Evolutionary conservation across 2,329 filamentous ascomycete genomes (phyloP), one percentile per base, ranked within the genome.

Genomic region (Tolypocladium inflatum): DNA sequence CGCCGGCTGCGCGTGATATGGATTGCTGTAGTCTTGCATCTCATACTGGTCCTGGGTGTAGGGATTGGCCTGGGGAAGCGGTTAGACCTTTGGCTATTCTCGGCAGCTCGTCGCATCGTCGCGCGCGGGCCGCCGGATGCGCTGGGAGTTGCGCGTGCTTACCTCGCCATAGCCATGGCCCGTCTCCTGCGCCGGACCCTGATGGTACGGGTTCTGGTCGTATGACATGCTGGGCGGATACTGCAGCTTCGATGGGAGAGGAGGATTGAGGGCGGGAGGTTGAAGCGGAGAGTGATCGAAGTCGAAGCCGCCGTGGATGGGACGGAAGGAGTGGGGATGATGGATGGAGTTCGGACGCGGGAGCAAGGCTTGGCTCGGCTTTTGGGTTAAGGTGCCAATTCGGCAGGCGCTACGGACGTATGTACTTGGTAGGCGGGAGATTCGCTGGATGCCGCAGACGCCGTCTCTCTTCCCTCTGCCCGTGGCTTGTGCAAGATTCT

Each of bases 11-110:
- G 63, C 64, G 58, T 61, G 62, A 59, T 61, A 56, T 9, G 67
- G 65, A 60, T 67, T 71, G 67, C 73, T 73, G 65, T 82, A 82
- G 61, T 78, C 74, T 63, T 82, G 79, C 74, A 86, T 69, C 72
- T 83, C 83, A 65, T 81, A 81, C 42, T 58, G 53, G 52, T 59
- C 54, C 43, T 59, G 45, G 17, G 54, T 58, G 54, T 64, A 63
- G 11, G 62, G 62, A 52, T 62, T 63, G 43, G 59, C 50, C 57
- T 58, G 26, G 19, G 41, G 30, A 30, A 15, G 48, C 30, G 30
- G 30, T 52, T 2, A 52, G 48, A 2, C 30, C 9, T 21, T 52
- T 37, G 17, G 10, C n/a, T 9, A 10, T 51, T 10, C 17, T 30
- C 19, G 10, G 11, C 26, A n/a, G 3, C 19, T 42, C 6, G 17